These are phyloP conservation scores for Aspergillus aculeatinus DNA, from an alignment of 2,329 filamentous ascomycete genomes.

Conservation along the genomic window DNA sequence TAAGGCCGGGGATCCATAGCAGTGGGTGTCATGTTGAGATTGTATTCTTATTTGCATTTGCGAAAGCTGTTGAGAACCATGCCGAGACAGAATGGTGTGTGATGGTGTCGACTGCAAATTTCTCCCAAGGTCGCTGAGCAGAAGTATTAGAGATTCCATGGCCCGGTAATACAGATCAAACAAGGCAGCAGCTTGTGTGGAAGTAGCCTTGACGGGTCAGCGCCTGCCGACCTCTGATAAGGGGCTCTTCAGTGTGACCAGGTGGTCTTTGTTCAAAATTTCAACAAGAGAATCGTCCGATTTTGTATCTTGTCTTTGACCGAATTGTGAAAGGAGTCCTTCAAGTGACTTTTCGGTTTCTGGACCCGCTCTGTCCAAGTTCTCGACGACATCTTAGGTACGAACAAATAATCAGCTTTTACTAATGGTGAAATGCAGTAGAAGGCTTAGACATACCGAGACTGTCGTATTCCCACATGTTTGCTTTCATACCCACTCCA, in stretches of 20 bases:
- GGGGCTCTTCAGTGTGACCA: slow-evolving; percentile 36
- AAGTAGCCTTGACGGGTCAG: slow-evolving; percentile 7
- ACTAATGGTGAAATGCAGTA: background rate
- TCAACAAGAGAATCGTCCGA: slow-evolving; percentile 32
- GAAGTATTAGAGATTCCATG: background rate
- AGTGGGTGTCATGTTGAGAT: background rate
- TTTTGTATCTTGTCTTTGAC: slow-evolving; percentile 36
- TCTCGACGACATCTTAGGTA: slow-evolving; percentile 39
- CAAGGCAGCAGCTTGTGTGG: slow-evolving; percentile 3
- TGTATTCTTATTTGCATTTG: background rate
- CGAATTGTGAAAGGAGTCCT: slow-evolving; percentile 43
- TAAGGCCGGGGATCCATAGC: no score
- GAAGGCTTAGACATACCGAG: slow-evolving; percentile 54
- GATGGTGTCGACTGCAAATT: background rate
- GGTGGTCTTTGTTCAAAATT: slow-evolving; percentile 39
- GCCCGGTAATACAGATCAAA: background rate
- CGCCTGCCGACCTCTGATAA: slow-evolving; percentile 34
- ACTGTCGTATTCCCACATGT: slow-evolving; percentile 84
- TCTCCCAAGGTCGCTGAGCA: background rate
- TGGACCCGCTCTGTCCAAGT: slow-evolving; percentile 40
- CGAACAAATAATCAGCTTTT: background rate
- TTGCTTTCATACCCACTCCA: slow-evolving; percentile 98
- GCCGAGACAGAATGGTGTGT: no score
- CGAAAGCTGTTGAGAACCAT: no score
- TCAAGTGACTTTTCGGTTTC: slow-evolving; percentile 43